phyloP scores from a whole-genome alignment of 805 yeast genomes.

The Maudiozyma serrabonitensis region DNA sequence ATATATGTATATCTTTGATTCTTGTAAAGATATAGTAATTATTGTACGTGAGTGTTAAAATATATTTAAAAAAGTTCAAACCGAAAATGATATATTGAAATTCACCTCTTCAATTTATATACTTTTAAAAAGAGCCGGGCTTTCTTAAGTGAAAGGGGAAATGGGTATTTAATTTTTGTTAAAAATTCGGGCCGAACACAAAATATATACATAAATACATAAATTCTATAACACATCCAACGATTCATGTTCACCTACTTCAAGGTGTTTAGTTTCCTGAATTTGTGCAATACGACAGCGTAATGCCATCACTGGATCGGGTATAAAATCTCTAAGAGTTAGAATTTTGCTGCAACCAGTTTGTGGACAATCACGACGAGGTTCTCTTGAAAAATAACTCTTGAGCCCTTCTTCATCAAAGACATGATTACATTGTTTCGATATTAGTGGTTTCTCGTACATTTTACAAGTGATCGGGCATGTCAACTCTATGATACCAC shows the following conservation, averaged over 20 bases:
- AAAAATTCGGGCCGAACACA: not conserved
- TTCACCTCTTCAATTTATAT: too few relatives aligned
- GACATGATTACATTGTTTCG: constrained; percentile 49
- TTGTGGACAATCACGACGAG: constrained; percentile 44
- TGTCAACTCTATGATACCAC: constrained; percentile 57
- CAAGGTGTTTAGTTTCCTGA: constrained; percentile 1
- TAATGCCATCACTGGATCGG: constrained; percentile 46
- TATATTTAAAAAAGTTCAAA: too few relatives aligned
- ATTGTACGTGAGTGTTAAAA: too few relatives aligned
- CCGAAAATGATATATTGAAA: too few relatives aligned
- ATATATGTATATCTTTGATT: not conserved
- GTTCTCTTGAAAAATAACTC: constrained; percentile 23
- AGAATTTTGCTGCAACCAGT: constrained; percentile 42
- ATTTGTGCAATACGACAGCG: constrained; percentile 35
- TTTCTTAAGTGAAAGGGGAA: too few relatives aligned
- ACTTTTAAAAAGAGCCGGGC: too few relatives aligned
- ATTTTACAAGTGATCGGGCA: constrained; percentile 56
- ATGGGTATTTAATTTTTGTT: not conserved
- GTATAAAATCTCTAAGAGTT: constrained; percentile 29
- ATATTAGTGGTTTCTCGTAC: constrained; percentile 47
- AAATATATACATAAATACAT: too few relatives aligned
- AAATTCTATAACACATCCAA: constrained; percentile 4
- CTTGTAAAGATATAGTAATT: too few relatives aligned
- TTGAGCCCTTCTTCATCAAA: constrained; percentile 43
- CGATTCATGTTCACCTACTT: constrained; percentile 1